Conservation (phyloP, 2,329 filamentous ascomycete species). For the Ophiostoma himal-ulmi region DNA sequence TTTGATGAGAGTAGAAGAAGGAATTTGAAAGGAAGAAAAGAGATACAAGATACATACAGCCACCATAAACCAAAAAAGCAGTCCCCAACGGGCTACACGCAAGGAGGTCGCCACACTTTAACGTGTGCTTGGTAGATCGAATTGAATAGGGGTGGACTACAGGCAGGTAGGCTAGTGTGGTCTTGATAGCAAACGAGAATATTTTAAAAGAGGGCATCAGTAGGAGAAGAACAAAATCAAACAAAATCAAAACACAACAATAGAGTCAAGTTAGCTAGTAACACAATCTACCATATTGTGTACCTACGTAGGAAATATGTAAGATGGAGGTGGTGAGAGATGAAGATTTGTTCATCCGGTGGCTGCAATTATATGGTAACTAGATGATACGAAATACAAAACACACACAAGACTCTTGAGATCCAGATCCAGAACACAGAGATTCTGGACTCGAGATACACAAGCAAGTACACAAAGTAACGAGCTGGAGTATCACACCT, state of each 20-base stretch:
- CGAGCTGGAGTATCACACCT: neutral
- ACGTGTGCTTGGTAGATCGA: neutral
- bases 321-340: conserved; percentile 1
- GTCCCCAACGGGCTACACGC: neutral
- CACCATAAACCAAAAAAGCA: neutral
- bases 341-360: conserved; percentile 10
- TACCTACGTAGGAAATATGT: neutral
- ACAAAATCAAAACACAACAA: neutral
- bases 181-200: neutral
- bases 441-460: neutral
- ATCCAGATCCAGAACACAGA: neutral
- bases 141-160: neutral
- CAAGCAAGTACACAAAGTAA: neutral
- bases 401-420: neutral
- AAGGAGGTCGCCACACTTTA: neutral
- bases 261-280: neutral
- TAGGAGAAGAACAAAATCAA: neutral
- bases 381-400: neutral
- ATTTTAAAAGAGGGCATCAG: neutral
- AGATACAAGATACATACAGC: neutral
- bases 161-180: neutral
- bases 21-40: neutral
- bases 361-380: neutral
- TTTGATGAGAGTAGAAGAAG: neutral
- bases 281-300: conserved; percentile 5